phyloP scores from a whole-genome alignment of 2,329 filamentous ascomycete genomes.

The Aspergillus amoenus region DNA sequence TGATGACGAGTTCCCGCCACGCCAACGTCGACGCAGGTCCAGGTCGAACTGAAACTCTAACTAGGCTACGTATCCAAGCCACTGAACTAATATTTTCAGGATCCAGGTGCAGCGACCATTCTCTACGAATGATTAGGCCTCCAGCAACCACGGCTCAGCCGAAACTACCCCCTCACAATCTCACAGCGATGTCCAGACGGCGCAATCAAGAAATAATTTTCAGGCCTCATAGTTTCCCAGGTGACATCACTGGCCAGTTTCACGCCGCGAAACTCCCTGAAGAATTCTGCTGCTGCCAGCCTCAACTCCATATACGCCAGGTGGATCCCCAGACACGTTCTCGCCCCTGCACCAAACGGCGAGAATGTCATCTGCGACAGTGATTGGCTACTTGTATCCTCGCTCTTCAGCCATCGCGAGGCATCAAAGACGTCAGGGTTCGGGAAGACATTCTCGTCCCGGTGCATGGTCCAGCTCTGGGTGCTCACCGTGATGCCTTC shows the following conservation, averaged over 20 bases:
- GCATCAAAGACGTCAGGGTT: slow-evolving; percentile 52
- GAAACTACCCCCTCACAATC: slow-evolving; percentile 17
- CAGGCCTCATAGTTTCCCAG: slow-evolving; percentile 39
- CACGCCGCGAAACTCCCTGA: slow-evolving; percentile 33
- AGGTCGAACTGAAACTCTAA: no score
- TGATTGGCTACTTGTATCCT: slow-evolving; percentile 25
- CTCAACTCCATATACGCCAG: slow-evolving; percentile 60
- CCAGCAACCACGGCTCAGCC: not conserved
- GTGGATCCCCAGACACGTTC: slow-evolving; percentile 67
- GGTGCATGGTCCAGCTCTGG: slow-evolving; percentile 54
- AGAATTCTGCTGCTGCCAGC: slow-evolving; percentile 51
- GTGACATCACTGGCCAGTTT: slow-evolving; percentile 5
- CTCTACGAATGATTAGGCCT: not conserved
- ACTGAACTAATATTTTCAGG: no score
- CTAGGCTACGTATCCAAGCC: no score
- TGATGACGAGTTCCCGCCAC: no score
- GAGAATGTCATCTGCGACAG: slow-evolving; percentile 55
- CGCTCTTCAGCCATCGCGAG: slow-evolving; percentile 48
- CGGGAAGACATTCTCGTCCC: slow-evolving; percentile 50
- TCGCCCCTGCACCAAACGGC: slow-evolving; percentile 65
- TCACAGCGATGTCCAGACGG: slow-evolving; percentile 42
- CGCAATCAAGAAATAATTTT: slow-evolving; percentile 45
- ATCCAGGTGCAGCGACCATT: not conserved
- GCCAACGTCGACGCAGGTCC: no score
- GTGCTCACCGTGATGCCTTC: slow-evolving; percentile 54